Conservation (phyloP, 768 basidiomycete genomes). For the Boletus sp. region DNA sequence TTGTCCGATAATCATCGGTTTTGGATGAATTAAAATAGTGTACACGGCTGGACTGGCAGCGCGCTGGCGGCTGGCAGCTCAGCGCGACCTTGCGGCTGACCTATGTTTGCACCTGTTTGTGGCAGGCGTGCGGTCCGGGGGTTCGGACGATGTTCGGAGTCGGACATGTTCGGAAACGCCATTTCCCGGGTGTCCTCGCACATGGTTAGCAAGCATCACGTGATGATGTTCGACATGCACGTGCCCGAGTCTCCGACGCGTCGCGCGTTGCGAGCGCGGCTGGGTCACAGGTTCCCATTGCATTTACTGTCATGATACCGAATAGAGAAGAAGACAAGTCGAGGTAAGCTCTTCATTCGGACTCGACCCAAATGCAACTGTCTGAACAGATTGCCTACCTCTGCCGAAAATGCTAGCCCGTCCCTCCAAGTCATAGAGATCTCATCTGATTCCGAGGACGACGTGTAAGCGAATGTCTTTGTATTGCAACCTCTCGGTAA, state of each 20-base stretch:
- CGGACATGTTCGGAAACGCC: too few relatives aligned
- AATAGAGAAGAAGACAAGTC: conserved; percentile 52
- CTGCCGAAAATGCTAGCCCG: not conserved
- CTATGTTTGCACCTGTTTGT: too few relatives aligned
- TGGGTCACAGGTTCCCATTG: not conserved
- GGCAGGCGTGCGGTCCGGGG: too few relatives aligned
- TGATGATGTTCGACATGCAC: conserved; percentile 19
- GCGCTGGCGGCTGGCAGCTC: too few relatives aligned
- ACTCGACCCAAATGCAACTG: not conserved
- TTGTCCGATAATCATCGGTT: too few relatives aligned
- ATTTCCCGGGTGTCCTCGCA: too few relatives aligned
- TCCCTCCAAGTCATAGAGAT: conserved; percentile 49
- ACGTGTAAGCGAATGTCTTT: conserved; percentile 28
- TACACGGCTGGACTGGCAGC: too few relatives aligned
- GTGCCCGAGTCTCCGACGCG: conserved; percentile 10
- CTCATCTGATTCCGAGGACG: conserved; percentile 47
- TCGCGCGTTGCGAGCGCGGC: not conserved
- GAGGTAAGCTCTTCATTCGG: conserved; percentile 23
- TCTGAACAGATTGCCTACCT: not conserved
- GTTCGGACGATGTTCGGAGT: too few relatives aligned
- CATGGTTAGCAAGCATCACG: conserved; percentile 33
- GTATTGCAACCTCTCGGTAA: not conserved
- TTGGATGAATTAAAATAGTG: too few relatives aligned
- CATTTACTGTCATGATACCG: conserved; percentile 30
- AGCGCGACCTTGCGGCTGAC: too few relatives aligned